Base-by-base conservation (phyloP, 1,284 basidiomycete species). In the Pisolithus thermaeus region DNA sequence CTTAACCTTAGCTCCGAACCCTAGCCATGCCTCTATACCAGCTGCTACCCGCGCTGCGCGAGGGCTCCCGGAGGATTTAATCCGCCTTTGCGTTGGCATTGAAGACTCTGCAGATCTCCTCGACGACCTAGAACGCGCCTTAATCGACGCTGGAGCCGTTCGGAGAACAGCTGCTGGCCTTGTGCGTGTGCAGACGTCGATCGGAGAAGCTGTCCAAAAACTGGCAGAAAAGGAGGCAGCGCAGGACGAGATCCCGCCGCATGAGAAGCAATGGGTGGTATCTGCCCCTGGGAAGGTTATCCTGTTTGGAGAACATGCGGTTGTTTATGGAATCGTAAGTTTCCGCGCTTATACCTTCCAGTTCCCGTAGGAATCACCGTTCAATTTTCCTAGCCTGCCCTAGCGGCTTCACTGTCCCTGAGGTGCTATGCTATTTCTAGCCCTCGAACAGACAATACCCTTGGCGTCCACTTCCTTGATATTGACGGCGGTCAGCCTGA, bases 221-320 rank as follows among this genome's bases (percentile, higher is more conserved):
- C 73, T 90, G 41, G 80, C 80, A 0, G 64, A 71, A 54, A 65
- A 72, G 49, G 47, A 67, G 70, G 58, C 62, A 62, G 61, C 51
- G 58, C 40, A 50, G 41, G 51, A 46, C 16, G 53, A 59, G 50
- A 53, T 54, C 9, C 45, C 35, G 9, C 55, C 64, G 30, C 72
- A 78, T 47, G 71, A 84, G 52, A 73, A 80, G 43, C 85, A 88
- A 61, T 91, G 87, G 87, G 79, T 95, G 52, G 87, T 97, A 52
- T 94, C 92, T 52, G 91, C 97, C 6, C 97, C 97, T 7, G 97
- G 97, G 42, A 99, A 99, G 70, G 91, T 99, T 56, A 99, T 99
- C 59, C 71, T 99, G 53, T 99, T 99, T 60, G 97, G 97, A 49
- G 97, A 99, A 72, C 97, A 99, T 71, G 97, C 97, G 16, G 97